phyloP scores from a whole-genome alignment of 2,329 filamentous ascomycete species.

The Raffaelea deltoideospora region DNA sequence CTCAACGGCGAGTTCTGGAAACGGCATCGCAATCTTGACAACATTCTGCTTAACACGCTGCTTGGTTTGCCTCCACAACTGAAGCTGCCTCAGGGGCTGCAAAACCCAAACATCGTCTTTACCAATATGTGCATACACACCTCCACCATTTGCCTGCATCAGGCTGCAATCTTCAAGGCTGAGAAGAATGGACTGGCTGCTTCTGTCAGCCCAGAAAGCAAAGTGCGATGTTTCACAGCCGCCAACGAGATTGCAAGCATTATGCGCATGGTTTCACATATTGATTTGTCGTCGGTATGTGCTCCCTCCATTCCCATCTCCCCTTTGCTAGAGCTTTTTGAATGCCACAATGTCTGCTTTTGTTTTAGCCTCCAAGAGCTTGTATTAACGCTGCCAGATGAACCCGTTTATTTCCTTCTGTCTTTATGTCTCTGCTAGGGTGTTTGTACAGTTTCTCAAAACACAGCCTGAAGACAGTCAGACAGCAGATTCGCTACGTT shows the following conservation, averaged over 20 bases:
- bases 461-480: constrained; percentile 74
- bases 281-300: constrained; percentile 68
- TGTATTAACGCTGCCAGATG: constrained; percentile 40
- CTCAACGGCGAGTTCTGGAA: constrained; percentile 94
- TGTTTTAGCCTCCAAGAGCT: no score
- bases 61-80: constrained; percentile 68
- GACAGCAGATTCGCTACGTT: constrained; percentile 69
- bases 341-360: no score
- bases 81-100: constrained; percentile 61
- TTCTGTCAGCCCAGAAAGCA: constrained; percentile 75
- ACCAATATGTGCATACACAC: constrained; percentile 96
- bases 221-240: constrained; percentile 80
- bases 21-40: constrained; percentile 77
- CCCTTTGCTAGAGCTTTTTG: neutral
- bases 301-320: no score
- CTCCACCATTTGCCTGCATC: constrained; percentile 91
- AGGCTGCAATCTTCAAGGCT: constrained; percentile 94
- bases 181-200: constrained; percentile 71
- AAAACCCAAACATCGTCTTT: constrained; percentile 76
- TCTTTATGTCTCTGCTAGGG: constrained; percentile 85
- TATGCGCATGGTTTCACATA: constrained; percentile 87
- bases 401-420: constrained; percentile 94
- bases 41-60: constrained; percentile 75
- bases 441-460: constrained; percentile 95
- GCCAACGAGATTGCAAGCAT: constrained; percentile 88